A percentile compares a stretch with the other conserved stretches of the same genome.
Evolutionary conservation across 164 flowering plant species (phyloP).

Genomic region (Platanus orientalis): DNA sequence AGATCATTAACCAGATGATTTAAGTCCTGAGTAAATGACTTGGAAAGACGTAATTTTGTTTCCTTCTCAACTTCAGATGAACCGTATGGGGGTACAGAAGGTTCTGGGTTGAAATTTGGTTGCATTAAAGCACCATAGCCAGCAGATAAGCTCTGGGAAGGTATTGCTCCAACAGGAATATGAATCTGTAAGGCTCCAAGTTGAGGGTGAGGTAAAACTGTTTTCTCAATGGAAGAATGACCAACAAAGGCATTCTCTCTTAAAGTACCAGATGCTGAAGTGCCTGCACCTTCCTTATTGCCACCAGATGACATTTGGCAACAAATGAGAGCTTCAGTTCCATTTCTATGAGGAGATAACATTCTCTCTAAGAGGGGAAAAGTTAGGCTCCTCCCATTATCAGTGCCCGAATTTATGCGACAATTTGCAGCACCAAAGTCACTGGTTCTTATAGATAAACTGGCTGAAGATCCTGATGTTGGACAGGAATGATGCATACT

Average conservation of each 20-base stretch:
- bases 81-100: conserved; percentile 15
- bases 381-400: conserved; percentile 4
- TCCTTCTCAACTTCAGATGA: conserved; percentile 14
- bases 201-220: conserved; percentile 20
- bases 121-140: conserved; percentile 22
- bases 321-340: conserved; percentile 11
- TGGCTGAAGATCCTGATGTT: conserved; percentile 14
- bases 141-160: conserved; percentile 20
- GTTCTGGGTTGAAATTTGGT: conserved; percentile 21
- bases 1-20: conserved; percentile 1
- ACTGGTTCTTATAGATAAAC: conserved; percentile 8
- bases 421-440: conserved; percentile 6
- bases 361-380: conserved; percentile 6
- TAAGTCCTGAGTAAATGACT: conserved; percentile 13
- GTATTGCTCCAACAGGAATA: conserved; percentile 24
- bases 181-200: conserved; percentile 15
- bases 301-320: conserved; percentile 10
- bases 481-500: no score
- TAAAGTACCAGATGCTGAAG: conserved; percentile 2
- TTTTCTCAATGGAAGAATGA: conserved; percentile 11
- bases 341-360: conserved; percentile 9
- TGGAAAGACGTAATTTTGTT: conserved; percentile 10
- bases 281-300: conserved; percentile 12
- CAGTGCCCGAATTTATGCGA: conserved; percentile 7
- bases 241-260: conserved; percentile 12